Base-by-base conservation (phyloP, 305 asterid genomes). In the Fraxinus sp. region DNA sequence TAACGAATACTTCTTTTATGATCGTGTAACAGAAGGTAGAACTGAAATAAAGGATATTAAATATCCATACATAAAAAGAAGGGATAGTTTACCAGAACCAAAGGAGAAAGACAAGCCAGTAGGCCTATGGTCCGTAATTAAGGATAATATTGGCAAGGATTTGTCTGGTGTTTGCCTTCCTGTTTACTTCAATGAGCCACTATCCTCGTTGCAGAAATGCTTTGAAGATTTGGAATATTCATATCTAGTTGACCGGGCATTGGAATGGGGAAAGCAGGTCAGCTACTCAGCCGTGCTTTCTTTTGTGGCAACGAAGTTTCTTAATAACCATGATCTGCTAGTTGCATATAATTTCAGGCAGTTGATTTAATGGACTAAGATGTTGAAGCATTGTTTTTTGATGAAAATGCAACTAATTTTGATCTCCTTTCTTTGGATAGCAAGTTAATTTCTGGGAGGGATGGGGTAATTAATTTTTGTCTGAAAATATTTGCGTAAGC, bases 161-260 rank as follows among this genome's bases (percentile, higher is more conserved):
- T 92, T 96, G 84, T 94, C 99, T 55, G 97, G 99, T 84, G 99
- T 96, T 83, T 96, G 99, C 88, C 97, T 96, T 79, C 98, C 99
- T 79, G 99, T 96, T 52, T 96, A 91, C 92, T 96, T 96, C 87
- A 96, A 96, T 71, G 99, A 96, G 91, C 99, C 99, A 78, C 88
- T 96, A 79, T 94, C 99, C 71, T 96, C 99, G 2, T 86, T 96
- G 86, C 99, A 96, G 87, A 96, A 96, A 87, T 96, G 99, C 88
- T 96, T 94, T 81, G 98, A 96, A 89, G 99, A 96, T 90, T 89
- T 96, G 90, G 99, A 96, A 82, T 94, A 94, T 89, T 94, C 99
- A 0, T 83, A 91, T 89, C 93, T 96, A 88, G 97, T 96, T 80
- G 98, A 96, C 90, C 90, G 87, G 80, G 98, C 99, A 79, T 83